phyloP scores from a whole-genome alignment of 768 basidiomycete genomes.

The Mycena latifolia region DNA sequence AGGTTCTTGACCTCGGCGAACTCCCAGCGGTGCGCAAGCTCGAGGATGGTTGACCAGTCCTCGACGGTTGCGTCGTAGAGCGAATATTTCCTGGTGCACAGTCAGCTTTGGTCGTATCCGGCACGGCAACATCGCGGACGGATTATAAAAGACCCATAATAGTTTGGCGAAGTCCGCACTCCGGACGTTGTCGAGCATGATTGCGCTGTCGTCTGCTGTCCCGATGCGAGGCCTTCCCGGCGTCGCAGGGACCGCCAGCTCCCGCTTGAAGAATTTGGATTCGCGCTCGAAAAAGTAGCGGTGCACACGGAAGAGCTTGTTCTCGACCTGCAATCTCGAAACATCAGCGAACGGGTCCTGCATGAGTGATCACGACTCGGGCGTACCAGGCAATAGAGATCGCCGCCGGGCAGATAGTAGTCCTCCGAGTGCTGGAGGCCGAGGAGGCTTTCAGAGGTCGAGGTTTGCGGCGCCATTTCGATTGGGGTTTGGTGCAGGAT shows the following conservation, averaged over 20 bases:
- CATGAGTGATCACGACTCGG: background rate
- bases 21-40: slow-evolving; percentile 67
- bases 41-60: slow-evolving; percentile 70
- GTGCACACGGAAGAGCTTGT: slow-evolving; percentile 62
- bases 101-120: background rate
- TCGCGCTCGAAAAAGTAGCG: slow-evolving; percentile 67
- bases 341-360: slow-evolving; percentile 2
- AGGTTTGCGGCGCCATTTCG: slow-evolving; percentile 15
- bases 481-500: slow-evolving; percentile 33
- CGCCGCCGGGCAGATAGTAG: slow-evolving; percentile 60
- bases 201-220: slow-evolving; percentile 54
- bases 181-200: slow-evolving; percentile 56
- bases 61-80: slow-evolving; percentile 62
- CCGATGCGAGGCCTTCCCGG: slow-evolving; percentile 49
- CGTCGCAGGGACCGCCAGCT: slow-evolving; percentile 47
- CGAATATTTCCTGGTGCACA: slow-evolving; percentile 61
- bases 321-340: slow-evolving; percentile 57
- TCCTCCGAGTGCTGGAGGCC: slow-evolving; percentile 44
- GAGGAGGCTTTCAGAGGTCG: slow-evolving; percentile 27
- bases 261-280: slow-evolving; percentile 57
- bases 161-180: slow-evolving; percentile 58
- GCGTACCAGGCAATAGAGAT: slow-evolving; percentile 55
- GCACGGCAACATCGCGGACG: slow-evolving; percentile 47
- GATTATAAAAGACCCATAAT: slow-evolving; percentile 70
- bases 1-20: slow-evolving; percentile 70